These are phyloP conservation scores for Colletotrichum eremochloae DNA, from an alignment of 2,329 filamentous ascomycete species.

Conservation along the genomic window DNA sequence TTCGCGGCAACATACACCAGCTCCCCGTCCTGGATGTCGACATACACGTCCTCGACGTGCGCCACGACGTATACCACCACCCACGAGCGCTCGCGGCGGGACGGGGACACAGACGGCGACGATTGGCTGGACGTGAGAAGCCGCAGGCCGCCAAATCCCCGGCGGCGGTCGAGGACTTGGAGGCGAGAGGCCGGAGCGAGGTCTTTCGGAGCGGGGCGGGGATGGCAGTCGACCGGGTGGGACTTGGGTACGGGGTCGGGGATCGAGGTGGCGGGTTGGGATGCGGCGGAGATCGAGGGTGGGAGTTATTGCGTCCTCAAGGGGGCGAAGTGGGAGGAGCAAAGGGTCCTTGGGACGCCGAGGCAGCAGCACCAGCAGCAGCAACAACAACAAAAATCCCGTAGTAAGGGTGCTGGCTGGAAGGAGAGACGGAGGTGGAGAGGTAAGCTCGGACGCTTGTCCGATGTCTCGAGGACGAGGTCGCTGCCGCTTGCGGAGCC, in stretches of 20 bases:
- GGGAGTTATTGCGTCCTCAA: constrained; percentile 32
- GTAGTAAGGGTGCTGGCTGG: background rate
- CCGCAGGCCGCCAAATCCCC: constrained; percentile 12
- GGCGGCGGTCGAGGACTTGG: background rate
- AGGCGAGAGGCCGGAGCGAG: background rate
- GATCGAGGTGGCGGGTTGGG: constrained; percentile 9
- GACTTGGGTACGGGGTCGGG: background rate
- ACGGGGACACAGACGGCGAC: background rate
- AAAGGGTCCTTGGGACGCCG: background rate
- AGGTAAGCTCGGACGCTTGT: too few species aligned
- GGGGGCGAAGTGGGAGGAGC: constrained; percentile 34
- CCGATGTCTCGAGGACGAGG: background rate
- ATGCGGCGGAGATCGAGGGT: constrained; percentile 13
- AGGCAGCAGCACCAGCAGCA: background rate
- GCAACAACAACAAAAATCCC: background rate
- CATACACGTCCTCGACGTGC: constrained; percentile 28
- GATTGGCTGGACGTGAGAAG: constrained; percentile 8
- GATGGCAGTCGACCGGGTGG: background rate
- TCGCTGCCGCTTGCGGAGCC: constrained; percentile 14
- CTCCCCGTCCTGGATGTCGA: constrained; percentile 38
- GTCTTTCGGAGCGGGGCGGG: background rate
- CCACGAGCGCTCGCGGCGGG: constrained; percentile 15
- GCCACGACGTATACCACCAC: constrained; percentile 26
- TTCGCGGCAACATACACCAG: constrained; percentile 25
- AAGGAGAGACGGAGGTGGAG: background rate